Evolutionary conservation across 2,329 filamentous ascomycete genomes (phyloP).

Genomic region (Penicillium palitans): DNA sequence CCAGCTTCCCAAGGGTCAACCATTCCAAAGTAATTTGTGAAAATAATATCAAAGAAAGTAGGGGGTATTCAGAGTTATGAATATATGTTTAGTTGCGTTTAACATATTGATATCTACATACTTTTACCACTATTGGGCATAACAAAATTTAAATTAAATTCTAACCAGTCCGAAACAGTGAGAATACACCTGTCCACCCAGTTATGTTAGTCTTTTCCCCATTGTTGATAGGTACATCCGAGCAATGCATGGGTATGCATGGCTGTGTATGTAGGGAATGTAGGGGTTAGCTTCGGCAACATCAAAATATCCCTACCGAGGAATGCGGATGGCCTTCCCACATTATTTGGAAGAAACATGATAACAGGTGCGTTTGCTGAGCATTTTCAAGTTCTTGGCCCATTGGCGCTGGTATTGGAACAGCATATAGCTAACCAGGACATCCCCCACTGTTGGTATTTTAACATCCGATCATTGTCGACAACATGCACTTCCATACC

Average conservation of each 20-base stretch:
- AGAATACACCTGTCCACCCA: too few relatives aligned
- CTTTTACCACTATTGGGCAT: not conserved
- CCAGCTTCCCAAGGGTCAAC: not conserved
- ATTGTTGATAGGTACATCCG: not conserved
- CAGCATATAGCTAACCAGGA: not conserved
- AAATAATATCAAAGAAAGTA: not conserved
- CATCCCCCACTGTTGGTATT: not conserved
- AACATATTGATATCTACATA: too few relatives aligned
- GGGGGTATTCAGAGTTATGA: not conserved
- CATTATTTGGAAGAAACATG: not conserved
- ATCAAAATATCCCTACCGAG: not conserved
- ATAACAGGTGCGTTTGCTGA: not conserved
- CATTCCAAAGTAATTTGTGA: not conserved
- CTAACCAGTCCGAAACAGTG: rapidly evolving
- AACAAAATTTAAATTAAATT: too few relatives aligned
- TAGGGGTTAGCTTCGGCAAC: not conserved
- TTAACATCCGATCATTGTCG: not conserved
- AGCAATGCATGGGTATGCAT: not conserved
- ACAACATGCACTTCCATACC: conserved; percentile 13
- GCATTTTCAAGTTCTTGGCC: conserved; percentile 1
- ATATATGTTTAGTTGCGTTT: not conserved
- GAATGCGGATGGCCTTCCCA: not conserved
- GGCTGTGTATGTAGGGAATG: not conserved
- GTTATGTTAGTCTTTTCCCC: not conserved
- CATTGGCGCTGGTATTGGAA: not conserved